These are phyloP conservation scores for Lobulomyces angularis DNA, from an alignment of 192 early-diverging fungal species.

Conservation along the genomic window DNA sequence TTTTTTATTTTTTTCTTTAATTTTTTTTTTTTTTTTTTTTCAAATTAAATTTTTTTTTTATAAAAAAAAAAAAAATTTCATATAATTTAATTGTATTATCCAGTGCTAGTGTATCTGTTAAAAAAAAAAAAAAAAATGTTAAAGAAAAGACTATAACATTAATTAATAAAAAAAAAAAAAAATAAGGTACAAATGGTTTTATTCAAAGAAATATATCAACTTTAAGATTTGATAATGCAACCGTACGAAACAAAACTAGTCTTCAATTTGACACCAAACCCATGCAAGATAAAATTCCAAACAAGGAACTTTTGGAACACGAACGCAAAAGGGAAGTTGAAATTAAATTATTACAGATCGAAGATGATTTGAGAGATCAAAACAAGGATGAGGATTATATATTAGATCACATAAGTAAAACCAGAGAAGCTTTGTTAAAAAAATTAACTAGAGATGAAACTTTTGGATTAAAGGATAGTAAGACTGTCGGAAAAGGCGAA, in stretches of 20 bases:
- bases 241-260: constrained; percentile 14
- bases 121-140: too few relatives aligned
- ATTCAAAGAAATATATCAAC: constrained; percentile 79
- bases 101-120: too few relatives aligned
- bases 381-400: constrained; percentile 54
- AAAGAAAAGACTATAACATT: too few relatives aligned
- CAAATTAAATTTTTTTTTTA: too few relatives aligned
- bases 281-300: constrained; percentile 37
- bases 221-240: constrained; percentile 38
- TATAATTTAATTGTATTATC: too few relatives aligned
- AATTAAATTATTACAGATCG: constrained; percentile 68
- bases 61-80: too few relatives aligned
- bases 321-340: constrained; percentile 81
- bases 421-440: constrained; percentile 45
- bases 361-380: constrained; percentile 64
- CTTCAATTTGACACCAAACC: too few relatives aligned
- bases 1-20: too few relatives aligned
- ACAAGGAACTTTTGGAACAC: constrained; percentile 70
- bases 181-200: constrained; percentile 94
- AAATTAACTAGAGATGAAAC: constrained; percentile 29
- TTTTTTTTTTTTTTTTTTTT: too few relatives aligned
- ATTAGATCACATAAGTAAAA: constrained; percentile 43
- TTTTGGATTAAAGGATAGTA: constrained; percentile 12
- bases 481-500: constrained; percentile 30
- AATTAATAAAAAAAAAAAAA: too few relatives aligned